These are phyloP conservation scores for Euphorbia celastroides DNA, from an alignment of 441 rosid species.

Conservation along the genomic window DNA sequence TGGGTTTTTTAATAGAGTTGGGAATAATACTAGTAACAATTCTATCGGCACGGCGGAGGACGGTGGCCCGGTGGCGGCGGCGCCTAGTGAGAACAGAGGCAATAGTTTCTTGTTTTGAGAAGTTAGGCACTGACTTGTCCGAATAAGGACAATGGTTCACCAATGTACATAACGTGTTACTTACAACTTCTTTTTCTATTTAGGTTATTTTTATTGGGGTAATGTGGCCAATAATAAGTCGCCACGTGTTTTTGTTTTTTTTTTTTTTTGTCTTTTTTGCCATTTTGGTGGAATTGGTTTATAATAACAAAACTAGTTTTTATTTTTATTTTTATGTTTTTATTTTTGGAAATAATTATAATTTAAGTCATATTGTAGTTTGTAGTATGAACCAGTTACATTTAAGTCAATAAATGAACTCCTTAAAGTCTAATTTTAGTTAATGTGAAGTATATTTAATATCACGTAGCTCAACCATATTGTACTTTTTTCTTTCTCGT, in stretches of 20 bases:
- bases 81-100: slow-evolving; percentile 27
- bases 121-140: slow-evolving; percentile 51
- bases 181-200: slow-evolving; percentile 4
- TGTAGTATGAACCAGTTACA: too few relatives aligned
- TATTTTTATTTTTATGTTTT: neutral
- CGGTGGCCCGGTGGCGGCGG: neutral
- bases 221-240: neutral
- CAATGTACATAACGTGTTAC: slow-evolving; percentile 28
- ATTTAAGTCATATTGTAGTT: neutral
- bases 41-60: slow-evolving; percentile 1
- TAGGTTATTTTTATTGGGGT: neutral
- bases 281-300: slow-evolving; percentile 7
- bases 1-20: slow-evolving; percentile 14
- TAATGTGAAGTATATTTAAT: too few relatives aligned
- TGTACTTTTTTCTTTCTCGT: too few relatives aligned
- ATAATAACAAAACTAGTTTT: too few relatives aligned
- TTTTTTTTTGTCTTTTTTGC: neutral
- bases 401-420: too few relatives aligned
- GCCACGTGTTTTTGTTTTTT: neutral
- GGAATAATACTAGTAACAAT: neutral
- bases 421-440: too few relatives aligned
- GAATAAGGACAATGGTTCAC: slow-evolving; percentile 22
- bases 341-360: neutral
- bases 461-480: too few relatives aligned
- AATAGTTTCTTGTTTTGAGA: slow-evolving; percentile 37